These are phyloP conservation scores for Scenedesmus sp. DNA, from an alignment of 163 green algal genomes.

Conservation along the genomic window DNA sequence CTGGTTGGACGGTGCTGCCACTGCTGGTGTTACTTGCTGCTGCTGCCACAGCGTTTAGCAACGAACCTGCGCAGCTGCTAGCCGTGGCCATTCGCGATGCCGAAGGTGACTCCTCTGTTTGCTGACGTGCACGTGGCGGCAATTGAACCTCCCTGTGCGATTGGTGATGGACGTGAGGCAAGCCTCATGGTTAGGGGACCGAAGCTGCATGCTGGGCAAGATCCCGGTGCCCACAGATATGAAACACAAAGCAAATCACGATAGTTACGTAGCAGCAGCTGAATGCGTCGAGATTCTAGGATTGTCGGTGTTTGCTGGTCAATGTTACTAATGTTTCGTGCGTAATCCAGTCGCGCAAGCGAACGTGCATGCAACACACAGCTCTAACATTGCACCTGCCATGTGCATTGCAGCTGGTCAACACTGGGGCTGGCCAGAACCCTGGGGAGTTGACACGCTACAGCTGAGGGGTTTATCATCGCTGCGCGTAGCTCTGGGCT, in stretches of 20 bases:
- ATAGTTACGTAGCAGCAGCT: not conserved
- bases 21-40: not conserved
- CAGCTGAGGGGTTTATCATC: not conserved
- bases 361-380: not conserved
- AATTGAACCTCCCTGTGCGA: not conserved
- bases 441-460: not conserved
- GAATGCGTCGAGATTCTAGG: not conserved
- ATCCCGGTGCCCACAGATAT: not conserved
- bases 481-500: not conserved
- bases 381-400: not conserved
- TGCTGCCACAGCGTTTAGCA: not conserved
- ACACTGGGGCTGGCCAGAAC: not conserved
- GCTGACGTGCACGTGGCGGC: not conserved
- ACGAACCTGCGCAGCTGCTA: not conserved
- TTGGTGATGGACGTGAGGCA: not conserved
- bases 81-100: not conserved
- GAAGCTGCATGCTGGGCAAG: not conserved
- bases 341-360: not conserved
- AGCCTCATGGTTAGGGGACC: not conserved
- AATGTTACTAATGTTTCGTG: not conserved
- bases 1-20: not conserved
- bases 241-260: not conserved
- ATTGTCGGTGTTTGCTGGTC: conserved; percentile 8
- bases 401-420: not conserved
- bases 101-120: not conserved